Percentiles rank a stretch among this genome's conserved stretches.
Evolutionary conservation across 805 yeast species (phyloP).

Genomic region (Ogataea thermomethanolica): DNA sequence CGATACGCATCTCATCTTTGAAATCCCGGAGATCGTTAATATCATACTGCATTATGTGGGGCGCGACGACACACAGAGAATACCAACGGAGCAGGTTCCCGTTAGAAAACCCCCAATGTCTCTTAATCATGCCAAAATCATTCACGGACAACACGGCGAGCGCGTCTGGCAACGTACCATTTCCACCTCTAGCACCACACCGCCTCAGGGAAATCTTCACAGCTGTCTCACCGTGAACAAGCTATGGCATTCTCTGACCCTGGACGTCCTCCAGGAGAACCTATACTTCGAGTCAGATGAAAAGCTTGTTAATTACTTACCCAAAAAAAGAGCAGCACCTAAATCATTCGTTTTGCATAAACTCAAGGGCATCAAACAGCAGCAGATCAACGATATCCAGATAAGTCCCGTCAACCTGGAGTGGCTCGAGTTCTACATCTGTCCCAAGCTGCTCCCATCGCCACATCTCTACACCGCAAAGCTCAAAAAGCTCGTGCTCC

Average conservation of each 20-base stretch:
- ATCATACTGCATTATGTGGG: constrained; percentile 63
- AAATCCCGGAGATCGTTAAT: constrained; percentile 71
- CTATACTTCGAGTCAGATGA: constrained; percentile 50
- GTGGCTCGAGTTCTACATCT: constrained; percentile 79
- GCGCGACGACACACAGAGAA: constrained; percentile 36
- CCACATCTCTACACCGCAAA: constrained; percentile 38
- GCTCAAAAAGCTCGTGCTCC: constrained; percentile 52
- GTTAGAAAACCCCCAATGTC: constrained; percentile 67
- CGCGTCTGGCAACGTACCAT: constrained; percentile 36
- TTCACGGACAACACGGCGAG: constrained; percentile 44
- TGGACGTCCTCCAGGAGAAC: constrained; percentile 51
- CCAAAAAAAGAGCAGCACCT: constrained; percentile 14
- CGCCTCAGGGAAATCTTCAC: constrained; percentile 24
- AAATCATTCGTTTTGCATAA: constrained; percentile 64
- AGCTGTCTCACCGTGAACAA: constrained; percentile 68
- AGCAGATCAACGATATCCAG: constrained; percentile 41
- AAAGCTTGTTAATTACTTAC: constrained; percentile 31
- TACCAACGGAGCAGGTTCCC: constrained; percentile 63
- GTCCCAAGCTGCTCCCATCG: constrained; percentile 67
- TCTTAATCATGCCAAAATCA: constrained; percentile 61
- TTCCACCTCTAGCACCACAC: constrained; percentile 12
- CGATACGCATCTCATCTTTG: constrained; percentile 44
- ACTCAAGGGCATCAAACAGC: constrained; percentile 48
- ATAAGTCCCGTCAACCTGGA: constrained; percentile 47
- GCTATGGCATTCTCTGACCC: constrained; percentile 57